Percentiles rank a stretch among this genome's conserved stretches.
phyloP scores from a whole-genome alignment of 2,329 filamentous ascomycete species.

The Xylaria sp. region DNA sequence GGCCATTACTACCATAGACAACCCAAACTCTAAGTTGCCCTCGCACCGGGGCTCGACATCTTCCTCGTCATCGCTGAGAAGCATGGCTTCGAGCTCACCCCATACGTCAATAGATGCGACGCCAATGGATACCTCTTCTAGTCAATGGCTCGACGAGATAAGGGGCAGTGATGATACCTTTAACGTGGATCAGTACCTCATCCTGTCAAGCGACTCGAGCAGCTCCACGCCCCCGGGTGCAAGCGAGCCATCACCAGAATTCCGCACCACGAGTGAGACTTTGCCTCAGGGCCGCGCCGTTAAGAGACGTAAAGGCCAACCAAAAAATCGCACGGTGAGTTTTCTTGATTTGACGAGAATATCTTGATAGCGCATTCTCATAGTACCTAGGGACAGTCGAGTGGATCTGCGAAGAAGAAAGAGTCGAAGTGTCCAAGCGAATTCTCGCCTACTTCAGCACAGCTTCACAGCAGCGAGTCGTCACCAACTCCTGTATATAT shows the following conservation, averaged over 20 bases:
- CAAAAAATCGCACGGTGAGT: slow-evolving; percentile 47
- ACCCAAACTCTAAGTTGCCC: slow-evolving; percentile 34
- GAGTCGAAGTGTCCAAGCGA: slow-evolving; percentile 63
- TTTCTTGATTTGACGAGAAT: neutral
- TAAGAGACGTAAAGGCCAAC: slow-evolving; percentile 47
- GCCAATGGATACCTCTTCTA: slow-evolving; percentile 42
- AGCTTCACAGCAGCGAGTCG: slow-evolving; percentile 63
- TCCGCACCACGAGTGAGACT: slow-evolving; percentile 28
- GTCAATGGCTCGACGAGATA: slow-evolving; percentile 38
- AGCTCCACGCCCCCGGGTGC: slow-evolving; percentile 59
- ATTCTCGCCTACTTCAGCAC: slow-evolving; percentile 64
- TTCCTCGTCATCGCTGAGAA: slow-evolving; percentile 46
- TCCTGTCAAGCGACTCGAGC: slow-evolving; percentile 68
- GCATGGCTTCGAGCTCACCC: slow-evolving; percentile 44
- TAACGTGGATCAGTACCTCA: slow-evolving; percentile 57
- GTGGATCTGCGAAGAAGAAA: slow-evolving; percentile 62
- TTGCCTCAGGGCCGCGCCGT: slow-evolving; percentile 40
- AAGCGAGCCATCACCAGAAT: slow-evolving; percentile 39
- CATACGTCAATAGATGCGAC: slow-evolving; percentile 46
- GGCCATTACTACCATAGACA: neutral
- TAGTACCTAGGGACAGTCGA: slow-evolving; percentile 60
- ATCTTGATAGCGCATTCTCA: slow-evolving; percentile 41
- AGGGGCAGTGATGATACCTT: slow-evolving; percentile 39
- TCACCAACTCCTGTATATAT: slow-evolving; percentile 61
- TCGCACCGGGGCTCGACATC: slow-evolving; percentile 50